phyloP scores from a whole-genome alignment of 2,329 filamentous ascomycete genomes.

The Fulvia fulva region DNA sequence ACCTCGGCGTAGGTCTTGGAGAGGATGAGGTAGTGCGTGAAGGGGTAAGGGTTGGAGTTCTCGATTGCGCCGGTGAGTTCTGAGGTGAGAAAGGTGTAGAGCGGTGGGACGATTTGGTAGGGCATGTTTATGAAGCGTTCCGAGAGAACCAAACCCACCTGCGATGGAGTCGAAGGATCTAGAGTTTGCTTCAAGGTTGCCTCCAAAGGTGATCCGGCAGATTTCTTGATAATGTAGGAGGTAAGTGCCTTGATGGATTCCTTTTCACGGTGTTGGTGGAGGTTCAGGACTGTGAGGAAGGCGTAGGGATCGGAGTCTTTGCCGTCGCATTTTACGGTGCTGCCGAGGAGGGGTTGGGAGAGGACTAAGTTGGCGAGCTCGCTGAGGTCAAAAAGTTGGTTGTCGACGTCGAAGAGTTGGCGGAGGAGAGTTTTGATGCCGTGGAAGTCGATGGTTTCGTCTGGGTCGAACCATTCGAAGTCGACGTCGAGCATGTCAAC shows the following conservation, averaged over 20 bases:
- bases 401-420: slow-evolving; percentile 88
- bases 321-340: slow-evolving; percentile 95
- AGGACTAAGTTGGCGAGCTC: slow-evolving; percentile 81
- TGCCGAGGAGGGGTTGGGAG: slow-evolving; percentile 81
- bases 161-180: slow-evolving; percentile 34
- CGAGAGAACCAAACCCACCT: slow-evolving; percentile 81
- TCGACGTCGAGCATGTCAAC: slow-evolving; percentile 91
- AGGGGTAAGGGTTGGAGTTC: slow-evolving; percentile 87
- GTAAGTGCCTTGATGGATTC: slow-evolving; percentile 67
- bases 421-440: slow-evolving; percentile 85
- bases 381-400: slow-evolving; percentile 80
- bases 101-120: slow-evolving; percentile 83
- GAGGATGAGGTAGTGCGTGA: slow-evolving; percentile 86
- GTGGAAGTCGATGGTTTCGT: slow-evolving; percentile 86
- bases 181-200: slow-evolving; percentile 37
- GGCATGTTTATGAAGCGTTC: slow-evolving; percentile 97
- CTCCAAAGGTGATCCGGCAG: slow-evolving; percentile 43
- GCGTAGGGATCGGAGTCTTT: slow-evolving; percentile 90
- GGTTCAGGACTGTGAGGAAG: slow-evolving; percentile 82
- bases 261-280: slow-evolving; percentile 70
- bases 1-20: slow-evolving; percentile 93
- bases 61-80: slow-evolving; percentile 85
- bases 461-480: slow-evolving; percentile 98
- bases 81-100: slow-evolving; percentile 91
- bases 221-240: slow-evolving; percentile 62